These are phyloP conservation scores for Zygoascus meyerae DNA, from an alignment of 1,139 yeast genomes.

Conservation along the genomic window DNA sequence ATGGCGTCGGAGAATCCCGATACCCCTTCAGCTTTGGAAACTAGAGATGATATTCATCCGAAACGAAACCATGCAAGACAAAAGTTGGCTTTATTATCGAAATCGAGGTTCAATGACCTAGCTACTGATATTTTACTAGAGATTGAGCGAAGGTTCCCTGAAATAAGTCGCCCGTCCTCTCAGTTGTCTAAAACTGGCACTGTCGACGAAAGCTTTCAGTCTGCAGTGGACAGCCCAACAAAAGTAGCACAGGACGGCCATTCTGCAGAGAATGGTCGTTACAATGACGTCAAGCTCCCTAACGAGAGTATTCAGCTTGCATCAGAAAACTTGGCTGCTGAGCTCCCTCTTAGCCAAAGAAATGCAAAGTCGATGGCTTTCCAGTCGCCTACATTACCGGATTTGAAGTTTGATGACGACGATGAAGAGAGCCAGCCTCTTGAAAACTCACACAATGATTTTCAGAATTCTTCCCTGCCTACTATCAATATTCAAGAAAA, in stretches of 20 bases:
- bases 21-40: conserved; percentile 24
- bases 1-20: conserved; percentile 24
- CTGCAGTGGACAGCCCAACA: background rate
- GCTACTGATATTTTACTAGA: conserved; percentile 87
- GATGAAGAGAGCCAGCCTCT: background rate
- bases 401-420: conserved; percentile 6
- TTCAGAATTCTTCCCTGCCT: background rate
- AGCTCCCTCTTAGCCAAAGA: conserved; percentile 1
- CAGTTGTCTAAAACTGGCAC: background rate
- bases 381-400: conserved; percentile 9
- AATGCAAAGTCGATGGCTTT: conserved; percentile 9
- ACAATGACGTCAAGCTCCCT: background rate
- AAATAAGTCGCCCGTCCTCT: conserved; percentile 9
- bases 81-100: conserved; percentile 80
- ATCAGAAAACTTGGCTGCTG: background rate
- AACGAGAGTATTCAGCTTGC: background rate
- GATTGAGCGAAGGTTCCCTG: conserved; percentile 59
- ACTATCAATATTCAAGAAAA: conserved; percentile 1
- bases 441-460: background rate
- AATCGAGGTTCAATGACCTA: conserved; percentile 77
- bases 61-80: conserved; percentile 94
- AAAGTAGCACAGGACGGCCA: too few relatives aligned
- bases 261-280: background rate
- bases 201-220: background rate
- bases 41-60: conserved; percentile 57